phyloP scores from a whole-genome alignment of 2,329 filamentous ascomycete species.

The Trichoderma koningiopsis region DNA sequence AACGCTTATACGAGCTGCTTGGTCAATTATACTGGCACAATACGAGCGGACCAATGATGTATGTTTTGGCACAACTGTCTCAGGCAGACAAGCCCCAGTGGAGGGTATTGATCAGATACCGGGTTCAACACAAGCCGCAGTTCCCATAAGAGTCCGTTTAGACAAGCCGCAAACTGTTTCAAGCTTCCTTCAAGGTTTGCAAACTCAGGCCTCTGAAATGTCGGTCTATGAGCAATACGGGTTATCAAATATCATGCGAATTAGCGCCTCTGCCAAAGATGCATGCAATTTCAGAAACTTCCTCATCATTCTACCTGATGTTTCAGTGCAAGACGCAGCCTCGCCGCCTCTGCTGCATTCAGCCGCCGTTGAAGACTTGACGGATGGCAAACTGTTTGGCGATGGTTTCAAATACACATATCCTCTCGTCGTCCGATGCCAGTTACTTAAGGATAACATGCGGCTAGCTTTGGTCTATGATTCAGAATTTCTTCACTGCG shows the following conservation, averaged over 20 bases:
- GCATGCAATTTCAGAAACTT: slow-evolving; percentile 14
- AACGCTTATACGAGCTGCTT: slow-evolving; percentile 17
- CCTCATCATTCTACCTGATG: slow-evolving; percentile 6
- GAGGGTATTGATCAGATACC: slow-evolving; percentile 28
- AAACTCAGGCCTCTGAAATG: slow-evolving; percentile 19
- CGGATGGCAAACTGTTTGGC: neutral
- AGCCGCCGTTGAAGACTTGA: neutral
- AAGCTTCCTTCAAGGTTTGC: slow-evolving; percentile 2
- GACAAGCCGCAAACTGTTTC: neutral
- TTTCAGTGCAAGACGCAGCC: neutral
- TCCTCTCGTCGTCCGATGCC: slow-evolving; percentile 16
- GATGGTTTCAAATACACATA: slow-evolving; percentile 10
- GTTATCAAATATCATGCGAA: neutral
- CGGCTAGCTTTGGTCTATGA: slow-evolving; percentile 1
- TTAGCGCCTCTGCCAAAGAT: slow-evolving; percentile 4
- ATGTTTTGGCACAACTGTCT: slow-evolving; percentile 31
- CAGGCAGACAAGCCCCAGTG: slow-evolving; percentile 30
- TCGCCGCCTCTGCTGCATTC: neutral
- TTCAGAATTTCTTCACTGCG: neutral
- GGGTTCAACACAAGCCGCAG: slow-evolving; percentile 30
- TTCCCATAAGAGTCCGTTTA: slow-evolving; percentile 25
- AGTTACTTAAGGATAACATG: neutral
- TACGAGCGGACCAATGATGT: slow-evolving; percentile 37
- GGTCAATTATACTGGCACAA: slow-evolving; percentile 34
- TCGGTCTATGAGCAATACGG: slow-evolving; percentile 15